Evolutionary conservation across 2,329 filamentous ascomycete genomes (phyloP), one percentile per base, ranked within the genome.

Genomic region (Cryphonectria carpinicola): DNA sequence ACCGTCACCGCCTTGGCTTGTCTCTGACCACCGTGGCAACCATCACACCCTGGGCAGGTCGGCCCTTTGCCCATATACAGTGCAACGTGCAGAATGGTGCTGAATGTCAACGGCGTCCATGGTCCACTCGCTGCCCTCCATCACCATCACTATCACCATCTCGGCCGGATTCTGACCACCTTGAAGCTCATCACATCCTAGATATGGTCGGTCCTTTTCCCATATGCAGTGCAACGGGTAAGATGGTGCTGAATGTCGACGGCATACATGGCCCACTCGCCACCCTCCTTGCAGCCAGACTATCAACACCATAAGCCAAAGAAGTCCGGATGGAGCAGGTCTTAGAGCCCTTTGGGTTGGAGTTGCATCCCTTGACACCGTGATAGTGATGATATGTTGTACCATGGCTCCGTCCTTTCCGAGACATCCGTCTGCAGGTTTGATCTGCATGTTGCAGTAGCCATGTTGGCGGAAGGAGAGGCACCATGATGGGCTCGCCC

Each of bases 211-310:
- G 54, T 58, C 28, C 25, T 58, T 35, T 35, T 28, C 28, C 54
- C 54, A 35, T 22, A 35, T 58, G 19, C 28, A 58, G 28, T 6
- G 6, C 54, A 32, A 13, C 3, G 28, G 3, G 13, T 13, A 58
- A 28, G 32, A 28, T 32, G 5, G 17, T 35, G 54, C 54, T 35
- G 14, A 7, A 58, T 32, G 14, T 19, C 54, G 13, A 32, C 54
- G 14, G 54, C 54, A 19, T 14, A 1, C 28, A 35, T 58, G 28
- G 6, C 19, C 54, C 54, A 58, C 54, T 58, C 54, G 54, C 28
- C 25, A 25, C 28, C 54, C 54, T 58, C 54, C 54, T 58, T 32
- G 25, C 54, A 58, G 54, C 8, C 54, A 58, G 54, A 58, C 54
- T 58, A 58, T 58, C 13, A 35, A 58, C 25, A 6, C 14, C 25